Percentiles rank a stretch among this genome's conserved stretches.
Conservation (phyloP, 2,329 filamentous ascomycete species). For the Paecilomyces variotii region DNA sequence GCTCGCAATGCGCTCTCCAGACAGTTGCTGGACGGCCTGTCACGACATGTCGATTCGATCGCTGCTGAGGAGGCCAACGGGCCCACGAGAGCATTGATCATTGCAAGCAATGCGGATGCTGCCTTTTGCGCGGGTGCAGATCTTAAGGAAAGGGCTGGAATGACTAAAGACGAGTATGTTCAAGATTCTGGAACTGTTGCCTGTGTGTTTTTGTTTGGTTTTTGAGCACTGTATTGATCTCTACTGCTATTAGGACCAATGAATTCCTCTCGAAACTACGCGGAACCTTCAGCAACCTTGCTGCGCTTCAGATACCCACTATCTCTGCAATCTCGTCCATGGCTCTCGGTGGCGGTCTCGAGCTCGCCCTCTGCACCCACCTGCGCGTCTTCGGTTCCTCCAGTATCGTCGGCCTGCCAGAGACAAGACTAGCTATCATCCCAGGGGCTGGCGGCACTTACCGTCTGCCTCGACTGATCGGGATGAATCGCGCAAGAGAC, state of each 20-base stretch:
- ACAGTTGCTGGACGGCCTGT: constrained; percentile 64
- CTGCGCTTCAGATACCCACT: constrained; percentile 74
- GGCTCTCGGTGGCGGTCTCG: constrained; percentile 87
- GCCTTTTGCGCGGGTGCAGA: constrained; percentile 94
- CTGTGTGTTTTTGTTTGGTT: not conserved
- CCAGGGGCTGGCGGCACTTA: constrained; percentile 91
- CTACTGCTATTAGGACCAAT: constrained; percentile 54
- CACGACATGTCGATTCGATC: constrained; percentile 64
- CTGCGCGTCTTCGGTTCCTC: constrained; percentile 80
- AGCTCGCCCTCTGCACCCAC: constrained; percentile 82
- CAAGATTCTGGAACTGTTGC: not conserved
- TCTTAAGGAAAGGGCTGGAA: constrained; percentile 74
- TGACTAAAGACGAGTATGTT: constrained; percentile 68
- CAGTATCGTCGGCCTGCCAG: constrained; percentile 72
- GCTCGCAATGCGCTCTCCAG: constrained; percentile 88
- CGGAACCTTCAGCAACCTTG: constrained; percentile 63
- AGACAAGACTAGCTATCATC: constrained; percentile 88
- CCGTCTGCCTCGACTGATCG: constrained; percentile 74
- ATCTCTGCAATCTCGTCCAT: constrained; percentile 79
- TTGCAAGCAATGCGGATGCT: constrained; percentile 76
- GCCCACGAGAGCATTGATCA: constrained; percentile 67
- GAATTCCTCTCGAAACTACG: constrained; percentile 73
- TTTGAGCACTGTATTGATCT: not conserved
- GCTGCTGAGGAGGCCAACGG: constrained; percentile 50
- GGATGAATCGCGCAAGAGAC: constrained; percentile 73